Base-by-base conservation (phyloP, 2,329 filamentous ascomycete species). In the Hypoxylon sp. region DNA sequence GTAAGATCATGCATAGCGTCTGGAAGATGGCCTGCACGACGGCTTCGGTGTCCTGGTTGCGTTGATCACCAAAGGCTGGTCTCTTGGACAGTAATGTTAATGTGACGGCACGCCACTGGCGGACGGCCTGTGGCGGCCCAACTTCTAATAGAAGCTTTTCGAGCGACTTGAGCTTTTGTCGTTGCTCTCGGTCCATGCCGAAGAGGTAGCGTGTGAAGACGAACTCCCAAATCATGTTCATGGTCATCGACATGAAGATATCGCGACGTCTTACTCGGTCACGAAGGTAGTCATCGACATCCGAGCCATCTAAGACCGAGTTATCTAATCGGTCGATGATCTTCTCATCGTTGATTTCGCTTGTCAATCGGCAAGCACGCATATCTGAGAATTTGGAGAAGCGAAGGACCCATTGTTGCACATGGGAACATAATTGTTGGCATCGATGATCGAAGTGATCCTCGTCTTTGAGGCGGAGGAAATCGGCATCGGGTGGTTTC, bases 181-280 rank as follows among this genome's bases (percentile, higher is more conserved):
- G 90, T 81, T 99, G 96, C 81, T 98, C 96, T 75, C 94, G 89
- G 79, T 99, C 96, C 94, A 99, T 97, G 75, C 96, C 96, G 79
- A 99, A 99, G 26, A 99, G 90, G 80, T 99, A 99, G 71, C 96
- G 90, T 8, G 95, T 98, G 79, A 99, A 99, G 78, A 99, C 91
- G 77, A 97, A 98, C 81, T 99, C 96, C 94, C 94, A 99, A 56
- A 99, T 91, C 94, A 99, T 98, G 68, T 92, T 96, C 94, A 98
- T 98, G 62, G 95, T 93, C 80, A 99, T 94, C 39, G 94, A 96
- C 94, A 98, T 98, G 86, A 99, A 98, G 65, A 98, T 91, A 79
- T 98, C 95, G 67, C 95, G 90, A 68, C 96, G 91, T 76, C 88
- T 91, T 60, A 98, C 92, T 42, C 97, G 92, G 79, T 99, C 95